Percentiles rank a stretch among this genome's conserved stretches.
These are phyloP conservation scores for Fusarium praegraminearum DNA, from an alignment of 2,329 filamentous ascomycete genomes.

Conservation along the genomic window DNA sequence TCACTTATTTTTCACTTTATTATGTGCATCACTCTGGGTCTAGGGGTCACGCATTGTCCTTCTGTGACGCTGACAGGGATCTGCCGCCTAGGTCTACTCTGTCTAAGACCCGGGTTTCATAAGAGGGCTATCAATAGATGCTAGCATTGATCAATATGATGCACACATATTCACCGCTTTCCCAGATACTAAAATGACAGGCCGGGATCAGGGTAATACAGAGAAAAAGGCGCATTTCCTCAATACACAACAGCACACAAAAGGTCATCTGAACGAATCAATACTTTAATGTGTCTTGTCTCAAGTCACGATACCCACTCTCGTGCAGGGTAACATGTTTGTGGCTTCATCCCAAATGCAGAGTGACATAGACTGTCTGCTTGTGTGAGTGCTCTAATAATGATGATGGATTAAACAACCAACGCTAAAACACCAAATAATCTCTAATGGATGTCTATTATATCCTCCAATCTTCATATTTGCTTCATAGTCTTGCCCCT, in stretches of 20 bases:
- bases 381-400: background rate
- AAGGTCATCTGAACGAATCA: constrained; percentile 16
- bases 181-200: constrained; percentile 6
- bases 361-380: constrained; percentile 1
- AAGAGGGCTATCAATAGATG: constrained; percentile 29
- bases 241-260: background rate
- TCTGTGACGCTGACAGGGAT: constrained; percentile 20
- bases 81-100: constrained; percentile 4
- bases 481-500: constrained; percentile 48
- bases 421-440: constrained; percentile 19
- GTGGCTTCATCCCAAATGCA: constrained; percentile 19
- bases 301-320: constrained; percentile 14
- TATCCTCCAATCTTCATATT: constrained; percentile 8
- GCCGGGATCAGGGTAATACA: background rate
- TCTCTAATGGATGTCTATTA: constrained; percentile 13
- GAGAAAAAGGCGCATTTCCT: background rate
- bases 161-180: constrained; percentile 15
- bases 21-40: constrained; percentile 21
- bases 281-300: constrained; percentile 13
- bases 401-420: constrained; percentile 4
- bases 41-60: constrained; percentile 12
- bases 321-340: constrained; percentile 31
- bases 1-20: constrained; percentile 10
- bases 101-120: constrained; percentile 30
- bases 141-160: constrained; percentile 5